A percentile compares a stretch with the other conserved stretches of the same genome.
phyloP scores from a whole-genome alignment of 2,329 filamentous ascomycete genomes.

The Fragosphaeria purpurea region DNA sequence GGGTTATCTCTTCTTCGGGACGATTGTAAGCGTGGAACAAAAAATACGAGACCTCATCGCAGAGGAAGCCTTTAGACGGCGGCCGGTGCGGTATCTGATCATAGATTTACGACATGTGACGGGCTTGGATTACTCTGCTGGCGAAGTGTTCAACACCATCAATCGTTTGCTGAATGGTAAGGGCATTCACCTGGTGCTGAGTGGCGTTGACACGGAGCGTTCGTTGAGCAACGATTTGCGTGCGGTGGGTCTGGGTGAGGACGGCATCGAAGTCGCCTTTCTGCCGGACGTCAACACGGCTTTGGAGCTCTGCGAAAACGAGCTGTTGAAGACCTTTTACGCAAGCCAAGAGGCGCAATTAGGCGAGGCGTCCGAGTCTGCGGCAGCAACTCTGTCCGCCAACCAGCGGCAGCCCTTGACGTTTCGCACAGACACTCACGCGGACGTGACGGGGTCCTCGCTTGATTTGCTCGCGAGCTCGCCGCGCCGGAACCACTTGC shows the following conservation, averaged over 20 bases:
- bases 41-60: conserved; percentile 74
- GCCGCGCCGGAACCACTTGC: conserved; percentile 67
- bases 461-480: conserved; percentile 55
- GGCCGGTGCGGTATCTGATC: conserved; percentile 81
- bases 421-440: background rate
- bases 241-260: conserved; percentile 71
- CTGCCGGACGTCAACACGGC: conserved; percentile 89
- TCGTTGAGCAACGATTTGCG: conserved; percentile 69
- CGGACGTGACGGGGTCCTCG: conserved; percentile 16
- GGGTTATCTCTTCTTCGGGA: conserved; percentile 97
- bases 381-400: background rate
- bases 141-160: conserved; percentile 88
- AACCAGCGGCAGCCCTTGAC: background rate
- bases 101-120: conserved; percentile 84
- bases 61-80: conserved; percentile 65
- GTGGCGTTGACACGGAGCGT: conserved; percentile 66
- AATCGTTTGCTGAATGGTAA: conserved; percentile 72
- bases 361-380: conserved; percentile 15
- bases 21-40: conserved; percentile 89
- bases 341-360: conserved; percentile 52
- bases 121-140: conserved; percentile 90
- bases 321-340: conserved; percentile 75
- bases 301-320: conserved; percentile 89
- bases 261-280: conserved; percentile 64
- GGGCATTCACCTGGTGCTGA: conserved; percentile 71